Evolutionary conservation across 1,139 yeast genomes (phyloP).

Genomic region (Geotrichum australiense): DNA sequence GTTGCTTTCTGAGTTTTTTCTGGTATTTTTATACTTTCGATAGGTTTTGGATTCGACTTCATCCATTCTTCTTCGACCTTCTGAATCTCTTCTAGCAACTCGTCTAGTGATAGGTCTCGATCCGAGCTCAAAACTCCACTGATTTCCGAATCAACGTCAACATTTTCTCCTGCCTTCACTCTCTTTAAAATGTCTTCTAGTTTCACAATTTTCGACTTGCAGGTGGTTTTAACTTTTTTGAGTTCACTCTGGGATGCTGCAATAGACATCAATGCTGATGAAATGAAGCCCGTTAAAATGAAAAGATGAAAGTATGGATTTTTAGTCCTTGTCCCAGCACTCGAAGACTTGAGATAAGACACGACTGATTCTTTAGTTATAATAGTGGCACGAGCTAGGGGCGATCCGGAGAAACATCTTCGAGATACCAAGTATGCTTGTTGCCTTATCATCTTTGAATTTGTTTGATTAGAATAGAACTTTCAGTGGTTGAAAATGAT

Average conservation of each 20-base stretch:
- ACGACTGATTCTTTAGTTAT: too few species aligned
- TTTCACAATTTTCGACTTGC: constrained; percentile 6
- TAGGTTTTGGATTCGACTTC: constrained; percentile 10
- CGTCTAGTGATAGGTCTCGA: constrained; percentile 16
- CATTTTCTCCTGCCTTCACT: constrained; percentile 6
- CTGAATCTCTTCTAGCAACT: constrained; percentile 15
- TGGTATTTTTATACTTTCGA: too few species aligned
- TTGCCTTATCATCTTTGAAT: too few species aligned
- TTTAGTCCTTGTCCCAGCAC: constrained; percentile 8
- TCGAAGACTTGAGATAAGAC: constrained; percentile 13
- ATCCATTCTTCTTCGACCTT: constrained; percentile 19
- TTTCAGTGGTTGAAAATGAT: neutral
- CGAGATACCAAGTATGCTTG: too few species aligned
- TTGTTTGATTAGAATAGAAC: too few species aligned
- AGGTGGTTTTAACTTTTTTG: constrained; percentile 3
- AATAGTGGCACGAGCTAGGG: too few species aligned
- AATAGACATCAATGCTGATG: constrained; percentile 16
- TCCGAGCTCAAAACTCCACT: constrained; percentile 11
- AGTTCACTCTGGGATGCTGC: constrained; percentile 16
- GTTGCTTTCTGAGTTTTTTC: neutral
- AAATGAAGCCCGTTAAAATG: constrained; percentile 13
- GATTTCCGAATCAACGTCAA: constrained; percentile 13
- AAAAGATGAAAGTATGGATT: constrained; percentile 18
- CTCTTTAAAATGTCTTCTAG: constrained; percentile 6
- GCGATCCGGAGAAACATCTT: too few species aligned